phyloP scores from a whole-genome alignment of 139 green algal genomes.

The Volvox africanus region DNA sequence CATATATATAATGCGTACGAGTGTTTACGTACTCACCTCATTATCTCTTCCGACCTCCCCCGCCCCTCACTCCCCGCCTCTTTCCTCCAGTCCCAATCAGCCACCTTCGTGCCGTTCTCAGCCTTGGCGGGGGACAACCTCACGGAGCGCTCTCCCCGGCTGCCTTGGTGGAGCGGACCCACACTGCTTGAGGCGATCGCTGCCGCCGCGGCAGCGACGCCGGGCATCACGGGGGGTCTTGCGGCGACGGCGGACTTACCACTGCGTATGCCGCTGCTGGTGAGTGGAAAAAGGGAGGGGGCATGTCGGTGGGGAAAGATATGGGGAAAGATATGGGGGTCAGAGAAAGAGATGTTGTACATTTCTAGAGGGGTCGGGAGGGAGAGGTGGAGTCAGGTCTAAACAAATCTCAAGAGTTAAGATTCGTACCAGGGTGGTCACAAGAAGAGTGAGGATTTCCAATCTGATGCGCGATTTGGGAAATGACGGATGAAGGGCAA shows the following conservation, averaged over 20 bases:
- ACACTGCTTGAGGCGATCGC: slow-evolving; percentile 19
- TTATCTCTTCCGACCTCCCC: not conserved
- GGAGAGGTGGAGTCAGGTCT: too few species aligned
- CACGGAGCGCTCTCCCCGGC: slow-evolving; percentile 73
- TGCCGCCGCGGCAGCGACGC: not conserved
- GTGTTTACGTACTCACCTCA: not conserved
- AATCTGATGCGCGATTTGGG: too few species aligned
- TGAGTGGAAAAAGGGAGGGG: not conserved
- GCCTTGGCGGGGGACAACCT: slow-evolving; percentile 95
- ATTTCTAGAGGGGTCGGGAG: too few species aligned
- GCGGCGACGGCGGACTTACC: not conserved
- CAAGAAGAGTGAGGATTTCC: too few species aligned
- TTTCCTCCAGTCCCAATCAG: not conserved
- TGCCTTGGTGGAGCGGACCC: slow-evolving; percentile 12
- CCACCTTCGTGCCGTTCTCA: slow-evolving; percentile 89
- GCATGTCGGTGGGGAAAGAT: not conserved
- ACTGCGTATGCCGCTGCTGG: slow-evolving; percentile 26
- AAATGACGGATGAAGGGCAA: too few species aligned
- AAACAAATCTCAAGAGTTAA: too few species aligned
- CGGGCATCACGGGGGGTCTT: not conserved
- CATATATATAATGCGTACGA: too few species aligned
- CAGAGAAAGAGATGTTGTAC: too few species aligned
- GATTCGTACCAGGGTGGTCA: too few species aligned
- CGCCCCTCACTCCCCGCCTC: not conserved
- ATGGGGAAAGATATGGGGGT: too few species aligned